Conservation (phyloP, 805 yeast species). For the Metschnikowia lachancei region DNA sequence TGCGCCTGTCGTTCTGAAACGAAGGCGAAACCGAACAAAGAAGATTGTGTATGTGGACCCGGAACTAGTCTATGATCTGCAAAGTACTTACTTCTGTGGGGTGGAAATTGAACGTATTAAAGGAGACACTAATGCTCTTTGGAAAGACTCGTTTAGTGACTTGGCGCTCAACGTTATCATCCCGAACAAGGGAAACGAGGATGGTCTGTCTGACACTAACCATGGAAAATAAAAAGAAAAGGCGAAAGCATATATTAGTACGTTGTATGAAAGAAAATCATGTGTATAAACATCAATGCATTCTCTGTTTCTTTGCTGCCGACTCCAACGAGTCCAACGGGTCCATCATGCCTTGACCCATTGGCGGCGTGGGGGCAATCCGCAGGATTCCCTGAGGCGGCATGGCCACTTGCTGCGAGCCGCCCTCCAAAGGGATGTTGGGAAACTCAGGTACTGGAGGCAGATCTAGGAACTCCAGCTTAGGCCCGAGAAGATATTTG, state of each 20-base stretch:
- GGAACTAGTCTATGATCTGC: constrained; percentile 29
- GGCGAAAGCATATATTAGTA: not conserved
- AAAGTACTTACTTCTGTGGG: constrained; percentile 30
- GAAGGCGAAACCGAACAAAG: constrained; percentile 20
- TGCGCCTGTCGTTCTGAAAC: constrained; percentile 20
- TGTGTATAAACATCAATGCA: constrained; percentile 2
- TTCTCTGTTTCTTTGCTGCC: constrained; percentile 15
- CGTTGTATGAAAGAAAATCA: not conserved
- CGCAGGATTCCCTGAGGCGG: constrained; percentile 9
- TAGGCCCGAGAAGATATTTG: constrained; percentile 54
- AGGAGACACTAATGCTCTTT: constrained; percentile 25
- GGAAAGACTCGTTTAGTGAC: constrained; percentile 22
- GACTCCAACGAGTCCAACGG: constrained; percentile 16
- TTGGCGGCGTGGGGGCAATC: constrained; percentile 11
- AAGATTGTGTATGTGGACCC: constrained; percentile 32
- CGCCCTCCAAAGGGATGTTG: constrained; percentile 13
- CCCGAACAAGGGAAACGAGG: not conserved
- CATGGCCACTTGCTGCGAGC: constrained; percentile 8
- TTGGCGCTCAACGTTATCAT: constrained; percentile 16
- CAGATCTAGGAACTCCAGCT: constrained; percentile 17
- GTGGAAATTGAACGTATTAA: constrained; percentile 22
- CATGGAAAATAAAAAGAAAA: not conserved
- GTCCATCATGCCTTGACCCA: constrained; percentile 14
- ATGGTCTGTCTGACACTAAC: not conserved
- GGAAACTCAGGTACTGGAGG: constrained; percentile 15